Evolutionary conservation across 106 monocot genomes (phyloP).

Genomic region (Triglochin maritima): DNA sequence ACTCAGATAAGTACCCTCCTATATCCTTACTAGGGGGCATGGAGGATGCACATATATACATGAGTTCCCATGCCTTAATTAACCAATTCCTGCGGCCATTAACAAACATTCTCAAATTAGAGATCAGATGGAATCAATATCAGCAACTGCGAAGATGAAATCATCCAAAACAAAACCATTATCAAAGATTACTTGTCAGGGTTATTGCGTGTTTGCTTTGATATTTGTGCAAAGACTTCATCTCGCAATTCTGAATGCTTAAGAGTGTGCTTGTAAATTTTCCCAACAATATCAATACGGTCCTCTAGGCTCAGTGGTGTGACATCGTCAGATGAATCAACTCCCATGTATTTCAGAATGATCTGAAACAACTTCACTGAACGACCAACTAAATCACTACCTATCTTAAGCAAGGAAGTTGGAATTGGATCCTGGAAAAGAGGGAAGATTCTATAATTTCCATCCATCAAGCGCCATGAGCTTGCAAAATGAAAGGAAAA

Average conservation of each 20-base stretch:
- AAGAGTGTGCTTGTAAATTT: constrained; percentile 80
- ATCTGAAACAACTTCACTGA: constrained; percentile 76
- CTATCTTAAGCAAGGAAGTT: constrained; percentile 86
- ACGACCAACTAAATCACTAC: constrained; percentile 66
- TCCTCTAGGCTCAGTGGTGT: constrained; percentile 55
- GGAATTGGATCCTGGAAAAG: constrained; percentile 84
- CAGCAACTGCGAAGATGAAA: not conserved
- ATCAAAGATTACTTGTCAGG: constrained; percentile 53
- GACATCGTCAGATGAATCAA: constrained; percentile 69
- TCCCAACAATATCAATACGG: constrained; percentile 70
- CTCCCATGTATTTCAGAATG: constrained; percentile 83
- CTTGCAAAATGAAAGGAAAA: too few relatives aligned
- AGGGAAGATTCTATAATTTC: not conserved
- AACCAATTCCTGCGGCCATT: constrained; percentile 39
- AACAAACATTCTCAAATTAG: constrained; percentile 1
- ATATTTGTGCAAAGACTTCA: constrained; percentile 84
- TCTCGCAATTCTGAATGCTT: constrained; percentile 89
- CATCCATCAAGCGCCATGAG: too few relatives aligned
- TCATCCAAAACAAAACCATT: not conserved
- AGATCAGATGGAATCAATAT: not conserved
- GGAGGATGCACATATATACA: constrained; percentile 86
- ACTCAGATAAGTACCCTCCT: constrained; percentile 84
- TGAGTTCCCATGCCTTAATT: constrained; percentile 89
- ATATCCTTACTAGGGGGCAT: constrained; percentile 97
- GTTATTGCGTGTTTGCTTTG: constrained; percentile 95